Conservation (phyloP, 257 asterid genomes). For the Capsicum pubescens region DNA sequence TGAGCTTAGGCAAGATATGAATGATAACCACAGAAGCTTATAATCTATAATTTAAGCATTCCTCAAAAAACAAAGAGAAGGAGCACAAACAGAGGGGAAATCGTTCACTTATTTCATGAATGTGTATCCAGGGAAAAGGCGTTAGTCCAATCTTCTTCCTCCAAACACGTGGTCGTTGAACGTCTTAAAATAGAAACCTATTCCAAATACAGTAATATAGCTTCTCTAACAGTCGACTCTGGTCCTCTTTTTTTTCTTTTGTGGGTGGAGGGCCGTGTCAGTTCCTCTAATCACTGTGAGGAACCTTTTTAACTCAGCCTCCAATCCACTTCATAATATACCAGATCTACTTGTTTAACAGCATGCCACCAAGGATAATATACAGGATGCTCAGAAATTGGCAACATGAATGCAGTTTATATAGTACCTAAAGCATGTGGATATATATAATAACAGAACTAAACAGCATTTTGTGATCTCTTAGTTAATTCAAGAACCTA, state of each 20-base stretch:
- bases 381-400: background rate
- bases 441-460: background rate
- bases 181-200: background rate
- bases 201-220: background rate
- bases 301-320: background rate
- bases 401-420: conserved; percentile 6
- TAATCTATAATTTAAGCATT: background rate
- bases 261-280: background rate
- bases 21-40: background rate
- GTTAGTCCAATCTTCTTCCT: background rate
- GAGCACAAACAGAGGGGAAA: background rate
- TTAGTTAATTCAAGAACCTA: background rate
- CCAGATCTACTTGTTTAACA: background rate
- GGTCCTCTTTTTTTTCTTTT: background rate
- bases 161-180: background rate
- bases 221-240: background rate
- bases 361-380: background rate
- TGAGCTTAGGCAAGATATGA: background rate
- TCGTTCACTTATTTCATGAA: background rate
- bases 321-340: background rate
- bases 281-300: background rate
- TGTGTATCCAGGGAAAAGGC: background rate
- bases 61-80: background rate
- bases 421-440: conserved; percentile 4
- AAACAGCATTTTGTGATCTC: background rate